Conservation (phyloP, 768 basidiomycete species). For the Cyathus striatus region DNA sequence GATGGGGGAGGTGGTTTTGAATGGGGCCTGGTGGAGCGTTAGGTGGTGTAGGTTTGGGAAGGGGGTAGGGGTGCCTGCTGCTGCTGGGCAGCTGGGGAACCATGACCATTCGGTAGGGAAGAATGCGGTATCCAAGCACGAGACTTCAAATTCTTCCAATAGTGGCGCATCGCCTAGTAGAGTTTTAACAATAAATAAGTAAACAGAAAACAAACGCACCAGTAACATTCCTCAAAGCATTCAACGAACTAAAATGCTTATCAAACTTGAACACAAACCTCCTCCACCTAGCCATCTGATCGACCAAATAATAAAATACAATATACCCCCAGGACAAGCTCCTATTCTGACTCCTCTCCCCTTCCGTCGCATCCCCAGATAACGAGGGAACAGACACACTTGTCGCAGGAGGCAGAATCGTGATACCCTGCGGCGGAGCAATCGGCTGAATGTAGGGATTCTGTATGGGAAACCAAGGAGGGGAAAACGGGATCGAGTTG, state of each 20-base stretch:
- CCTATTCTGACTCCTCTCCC: conserved; percentile 24
- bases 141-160: conserved; percentile 73
- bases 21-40: conserved; percentile 67
- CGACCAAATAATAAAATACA: conserved; percentile 70
- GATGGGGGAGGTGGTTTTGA: conserved; percentile 75
- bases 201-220: conserved; percentile 35
- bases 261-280: conserved; percentile 79
- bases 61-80: conserved; percentile 16
- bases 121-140: conserved; percentile 58
- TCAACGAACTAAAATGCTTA: conserved; percentile 68
- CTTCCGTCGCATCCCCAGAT: background rate
- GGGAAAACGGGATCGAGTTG: background rate
- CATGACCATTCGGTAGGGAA: conserved; percentile 72
- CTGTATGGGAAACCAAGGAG: too few species aligned
- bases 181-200: conserved; percentile 5
- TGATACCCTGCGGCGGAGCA: too few species aligned
- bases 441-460: too few species aligned
- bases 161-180: conserved; percentile 64
- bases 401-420: too few species aligned
- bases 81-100: conserved; percentile 51
- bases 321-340: conserved; percentile 76
- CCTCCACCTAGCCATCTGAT: conserved; percentile 81
- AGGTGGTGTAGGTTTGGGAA: conserved; percentile 50
- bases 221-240: conserved; percentile 66
- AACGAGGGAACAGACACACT: too few species aligned